Percentiles rank a stretch among this genome's conserved stretches.
phyloP scores from a whole-genome alignment of 148 eudicot species.

The Camellia sinensis region DNA sequence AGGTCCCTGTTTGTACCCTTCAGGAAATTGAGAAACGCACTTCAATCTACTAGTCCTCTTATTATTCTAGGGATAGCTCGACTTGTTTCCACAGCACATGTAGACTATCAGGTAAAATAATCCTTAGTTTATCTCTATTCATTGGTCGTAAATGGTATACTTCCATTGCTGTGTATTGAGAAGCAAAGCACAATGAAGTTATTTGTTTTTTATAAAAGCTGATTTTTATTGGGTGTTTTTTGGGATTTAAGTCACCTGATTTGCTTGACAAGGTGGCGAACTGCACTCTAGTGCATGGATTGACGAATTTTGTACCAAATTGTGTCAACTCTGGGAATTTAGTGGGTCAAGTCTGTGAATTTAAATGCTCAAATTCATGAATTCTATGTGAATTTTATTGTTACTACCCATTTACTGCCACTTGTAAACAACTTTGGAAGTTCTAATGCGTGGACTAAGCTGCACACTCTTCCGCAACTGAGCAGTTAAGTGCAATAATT shows the following conservation, averaged over 20 bases:
- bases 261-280: too few relatives aligned
- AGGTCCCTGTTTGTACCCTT: constrained; percentile 6
- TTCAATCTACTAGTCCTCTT: constrained; percentile 69
- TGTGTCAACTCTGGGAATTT: too few relatives aligned
- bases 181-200: not conserved
- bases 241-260: not conserved
- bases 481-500: too few relatives aligned
- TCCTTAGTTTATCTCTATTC: constrained; percentile 2
- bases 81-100: constrained; percentile 65
- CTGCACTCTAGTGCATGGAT: too few relatives aligned
- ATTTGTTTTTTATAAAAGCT: constrained; percentile 2
- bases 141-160: not conserved
- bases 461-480: too few relatives aligned
- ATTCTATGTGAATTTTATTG: too few relatives aligned
- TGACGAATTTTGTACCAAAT: too few relatives aligned
- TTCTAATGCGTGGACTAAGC: too few relatives aligned
- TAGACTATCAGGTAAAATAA: constrained; percentile 79
- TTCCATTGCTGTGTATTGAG: not conserved
- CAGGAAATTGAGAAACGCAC: constrained; percentile 63
- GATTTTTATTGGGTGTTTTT: not conserved
- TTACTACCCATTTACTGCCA: too few relatives aligned
- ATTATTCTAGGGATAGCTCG: constrained; percentile 78
- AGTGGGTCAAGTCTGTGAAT: too few relatives aligned
- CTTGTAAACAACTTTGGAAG: too few relatives aligned
- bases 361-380: too few relatives aligned